A percentile compares a stretch with the other conserved stretches of the same genome.
phyloP scores from a whole-genome alignment of 495 filamentous ascomycete genomes.

The Friedmanniomyces simplex region DNA sequence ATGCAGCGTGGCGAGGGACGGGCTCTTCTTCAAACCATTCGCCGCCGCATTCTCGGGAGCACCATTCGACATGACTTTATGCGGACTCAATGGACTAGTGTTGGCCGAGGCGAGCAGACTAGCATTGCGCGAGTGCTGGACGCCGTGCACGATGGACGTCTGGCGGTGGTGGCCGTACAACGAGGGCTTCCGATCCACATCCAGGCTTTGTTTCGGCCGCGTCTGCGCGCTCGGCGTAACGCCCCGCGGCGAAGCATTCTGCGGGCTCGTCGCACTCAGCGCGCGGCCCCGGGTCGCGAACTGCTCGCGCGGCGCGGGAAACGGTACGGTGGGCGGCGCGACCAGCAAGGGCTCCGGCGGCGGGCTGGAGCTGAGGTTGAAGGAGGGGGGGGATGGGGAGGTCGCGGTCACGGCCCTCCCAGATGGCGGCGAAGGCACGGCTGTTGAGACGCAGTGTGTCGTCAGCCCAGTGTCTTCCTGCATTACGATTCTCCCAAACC shows the following conservation, averaged over 20 bases:
- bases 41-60: neutral
- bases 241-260: constrained; percentile 24
- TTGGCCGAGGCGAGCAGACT: constrained; percentile 55
- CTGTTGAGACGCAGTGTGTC: constrained; percentile 13
- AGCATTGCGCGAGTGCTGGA: constrained; percentile 86
- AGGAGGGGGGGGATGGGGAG: neutral
- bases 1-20: constrained; percentile 16
- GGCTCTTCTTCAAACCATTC: constrained; percentile 19
- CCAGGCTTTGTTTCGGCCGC: constrained; percentile 26
- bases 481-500: neutral
- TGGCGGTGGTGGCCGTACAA: constrained; percentile 84
- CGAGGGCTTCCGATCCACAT: constrained; percentile 58
- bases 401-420: neutral
- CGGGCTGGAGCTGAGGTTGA: constrained; percentile 10
- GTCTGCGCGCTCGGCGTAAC: constrained; percentile 23
- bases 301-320: constrained; percentile 22
- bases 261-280: constrained; percentile 23
- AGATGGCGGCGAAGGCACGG: constrained; percentile 12
- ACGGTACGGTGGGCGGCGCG: constrained; percentile 19
- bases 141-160: constrained; percentile 87
- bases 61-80: constrained; percentile 11
- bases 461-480: constrained; percentile 12
- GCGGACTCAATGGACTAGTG: constrained; percentile 69
- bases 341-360: constrained; percentile 15
- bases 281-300: constrained; percentile 29